Evolutionary conservation across 2,329 filamentous ascomycete genomes (phyloP).

Genomic region (Xylaria sp.): DNA sequence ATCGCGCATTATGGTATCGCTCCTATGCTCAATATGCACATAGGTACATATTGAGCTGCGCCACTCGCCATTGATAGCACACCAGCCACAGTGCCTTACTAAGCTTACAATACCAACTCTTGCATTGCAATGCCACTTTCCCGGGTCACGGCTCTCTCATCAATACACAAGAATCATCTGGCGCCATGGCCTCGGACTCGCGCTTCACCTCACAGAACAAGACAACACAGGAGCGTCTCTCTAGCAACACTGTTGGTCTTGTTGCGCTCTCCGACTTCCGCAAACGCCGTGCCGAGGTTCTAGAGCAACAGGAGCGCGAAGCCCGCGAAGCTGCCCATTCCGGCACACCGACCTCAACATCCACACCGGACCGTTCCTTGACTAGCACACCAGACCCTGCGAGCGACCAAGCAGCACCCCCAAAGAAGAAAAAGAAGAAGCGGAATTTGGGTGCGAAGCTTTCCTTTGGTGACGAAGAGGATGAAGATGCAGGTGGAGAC

Average conservation of each 20-base stretch:
- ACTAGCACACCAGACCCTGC: conserved; percentile 54
- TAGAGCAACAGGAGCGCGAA: conserved; percentile 87
- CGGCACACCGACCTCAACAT: conserved; percentile 43
- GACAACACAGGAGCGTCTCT: conserved; percentile 80
- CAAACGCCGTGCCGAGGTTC: conserved; percentile 91
- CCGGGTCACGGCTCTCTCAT: no score
- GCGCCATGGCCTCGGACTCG: conserved; percentile 42
- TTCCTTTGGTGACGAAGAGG: conserved; percentile 73
- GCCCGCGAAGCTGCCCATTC: conserved; percentile 66
- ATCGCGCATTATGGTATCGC: no score
- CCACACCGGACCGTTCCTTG: conserved; percentile 56
- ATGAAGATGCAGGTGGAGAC: conserved; percentile 52
- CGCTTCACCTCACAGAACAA: conserved; percentile 79
- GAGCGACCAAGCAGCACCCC: conserved; percentile 44
- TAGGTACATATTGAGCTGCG: no score
- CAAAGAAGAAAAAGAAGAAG: conserved; percentile 57
- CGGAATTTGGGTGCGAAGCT: conserved; percentile 52
- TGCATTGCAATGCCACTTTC: no score
- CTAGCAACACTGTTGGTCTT: conserved; percentile 86
- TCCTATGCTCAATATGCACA: no score
- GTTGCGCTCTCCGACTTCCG: conserved; percentile 93
- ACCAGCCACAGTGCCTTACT: no score
- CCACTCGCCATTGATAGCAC: no score
- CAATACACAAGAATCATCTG: not conserved
- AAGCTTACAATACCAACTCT: no score